Evolutionary conservation across 2,329 filamentous ascomycete genomes (phyloP).

Genomic region (Sporothrix schenckii): DNA sequence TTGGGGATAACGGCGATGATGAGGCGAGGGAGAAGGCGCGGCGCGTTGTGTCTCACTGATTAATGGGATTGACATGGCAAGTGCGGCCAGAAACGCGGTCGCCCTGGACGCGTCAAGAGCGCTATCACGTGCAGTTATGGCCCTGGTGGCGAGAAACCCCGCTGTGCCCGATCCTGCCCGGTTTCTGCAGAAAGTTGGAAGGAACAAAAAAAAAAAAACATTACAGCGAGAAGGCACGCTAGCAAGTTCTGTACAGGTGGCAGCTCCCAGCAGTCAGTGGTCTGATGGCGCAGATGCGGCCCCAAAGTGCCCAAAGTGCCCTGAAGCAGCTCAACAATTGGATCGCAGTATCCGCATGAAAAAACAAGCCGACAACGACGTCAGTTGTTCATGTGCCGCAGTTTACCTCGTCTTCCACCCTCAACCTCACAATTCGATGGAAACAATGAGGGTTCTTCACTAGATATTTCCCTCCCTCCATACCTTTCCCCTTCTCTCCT

Average conservation of each 20-base stretch:
- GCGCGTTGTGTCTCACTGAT: conserved; percentile 13
- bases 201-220: background rate
- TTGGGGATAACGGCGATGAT: background rate
- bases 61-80: background rate
- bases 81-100: conserved; percentile 13
- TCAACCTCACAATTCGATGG: background rate
- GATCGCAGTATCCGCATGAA: background rate
- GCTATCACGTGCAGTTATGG: conserved; percentile 27
- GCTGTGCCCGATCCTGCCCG: conserved; percentile 31
- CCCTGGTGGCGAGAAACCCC: conserved; percentile 23
- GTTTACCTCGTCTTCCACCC: background rate
- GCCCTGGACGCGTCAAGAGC: conserved; percentile 28
- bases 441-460: conserved; percentile 8
- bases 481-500: background rate
- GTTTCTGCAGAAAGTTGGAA: background rate
- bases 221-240: conserved; percentile 11
- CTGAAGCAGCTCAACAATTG: conserved; percentile 7
- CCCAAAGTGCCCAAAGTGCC: background rate
- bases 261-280: conserved; percentile 17
- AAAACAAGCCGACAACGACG: conserved; percentile 28
- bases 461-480: background rate
- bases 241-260: conserved; percentile 8
- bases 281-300: background rate
- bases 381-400: conserved; percentile 26
- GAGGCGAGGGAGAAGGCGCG: conserved; percentile 14